Base-by-base conservation (phyloP, 2,329 filamentous ascomycete genomes). In the Ustulina deusta region DNA sequence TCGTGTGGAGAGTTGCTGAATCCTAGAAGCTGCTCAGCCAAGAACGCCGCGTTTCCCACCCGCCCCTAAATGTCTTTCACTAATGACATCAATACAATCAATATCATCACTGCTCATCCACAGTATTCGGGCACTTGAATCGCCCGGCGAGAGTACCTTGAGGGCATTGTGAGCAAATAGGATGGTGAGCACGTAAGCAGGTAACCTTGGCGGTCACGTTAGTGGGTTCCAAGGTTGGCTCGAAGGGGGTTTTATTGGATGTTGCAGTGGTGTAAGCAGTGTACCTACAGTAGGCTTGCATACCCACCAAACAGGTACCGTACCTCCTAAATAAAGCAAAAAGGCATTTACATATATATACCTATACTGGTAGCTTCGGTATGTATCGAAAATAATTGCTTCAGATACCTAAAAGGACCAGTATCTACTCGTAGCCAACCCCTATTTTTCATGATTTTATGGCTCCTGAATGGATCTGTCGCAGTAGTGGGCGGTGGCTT, bases 151-250 rank as follows among this genome's bases (percentile, higher is more conserved):
- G 10, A 25, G 32, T 3, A 54, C 51, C 51, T 25, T 25, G 51
- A 36, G 32, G 51, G 27, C 6, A 20, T 11, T 34, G 27, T 52
- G 29, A 52, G 49, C 29, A 34, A 11, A 20, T 17, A 32, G 15
- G 13, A 17, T 20, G 27, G 49, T 7, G 13, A n/a, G 25, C 46
- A 1, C 13, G n/a, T 22, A 25, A 5, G 5, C n/a, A 34, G 11
- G 2, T 32, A 34, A 52, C 48, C 48, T 20, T 52, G 48, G 17
- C 15, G 48, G 48, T 15, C 48, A 52, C 48, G n/a, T 52, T 52
- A 10, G 29, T 17, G 48, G 15, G 46, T 27, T 27, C 6, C 13
- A 38, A 17, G 29, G 1, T 34, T 22, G 17, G n/a, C 22, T 34
- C 10, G 29, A 49, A 49, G 25, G 13, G 5, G n/a, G n/a, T n/a